Evolutionary conservation across 2,329 filamentous ascomycete species (phyloP).

Genomic region (Cordyceps cateniannulata): DNA sequence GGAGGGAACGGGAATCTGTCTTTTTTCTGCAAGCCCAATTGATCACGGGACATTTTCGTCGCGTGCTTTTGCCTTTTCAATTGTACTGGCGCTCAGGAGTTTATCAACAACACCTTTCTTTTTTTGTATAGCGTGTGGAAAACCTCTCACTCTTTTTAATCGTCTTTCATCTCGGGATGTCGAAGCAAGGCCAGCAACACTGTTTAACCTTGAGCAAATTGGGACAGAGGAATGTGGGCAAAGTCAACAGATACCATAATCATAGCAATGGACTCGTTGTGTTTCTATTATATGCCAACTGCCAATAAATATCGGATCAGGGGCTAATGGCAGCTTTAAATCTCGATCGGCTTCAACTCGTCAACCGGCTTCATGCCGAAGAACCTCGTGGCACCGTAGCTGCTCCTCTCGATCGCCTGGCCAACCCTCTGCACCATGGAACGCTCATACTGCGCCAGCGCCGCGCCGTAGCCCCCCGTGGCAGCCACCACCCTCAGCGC

Average conservation of each 20-base stretch:
- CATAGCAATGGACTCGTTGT: constrained; percentile 10
- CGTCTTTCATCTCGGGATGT: neutral
- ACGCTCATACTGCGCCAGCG: constrained; percentile 3
- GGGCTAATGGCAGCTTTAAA: neutral
- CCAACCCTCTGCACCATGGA: neutral
- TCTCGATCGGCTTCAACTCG: neutral
- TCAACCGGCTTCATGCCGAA: constrained; percentile 10
- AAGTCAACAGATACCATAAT: constrained; percentile 1
- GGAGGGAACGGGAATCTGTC: neutral
- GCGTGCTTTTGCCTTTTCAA: neutral
- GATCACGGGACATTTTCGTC: neutral
- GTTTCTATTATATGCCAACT: neutral
- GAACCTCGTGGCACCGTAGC: neutral
- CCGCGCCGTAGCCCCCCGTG: neutral
- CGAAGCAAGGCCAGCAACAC: neutral
- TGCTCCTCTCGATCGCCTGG: neutral
- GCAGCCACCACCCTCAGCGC: neutral
- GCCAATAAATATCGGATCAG: no score
- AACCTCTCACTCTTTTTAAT: neutral
- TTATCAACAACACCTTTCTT: neutral
- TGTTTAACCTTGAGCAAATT: neutral
- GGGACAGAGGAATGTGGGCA: neutral
- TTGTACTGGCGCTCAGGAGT: constrained; percentile 9
- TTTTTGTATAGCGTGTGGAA: constrained; percentile 10
- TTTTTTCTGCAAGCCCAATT: neutral